Evolutionary conservation across 768 basidiomycete species (phyloP), one percentile per base, ranked within the genome.

Genomic region (Lactifluus hygrophoroides): DNA sequence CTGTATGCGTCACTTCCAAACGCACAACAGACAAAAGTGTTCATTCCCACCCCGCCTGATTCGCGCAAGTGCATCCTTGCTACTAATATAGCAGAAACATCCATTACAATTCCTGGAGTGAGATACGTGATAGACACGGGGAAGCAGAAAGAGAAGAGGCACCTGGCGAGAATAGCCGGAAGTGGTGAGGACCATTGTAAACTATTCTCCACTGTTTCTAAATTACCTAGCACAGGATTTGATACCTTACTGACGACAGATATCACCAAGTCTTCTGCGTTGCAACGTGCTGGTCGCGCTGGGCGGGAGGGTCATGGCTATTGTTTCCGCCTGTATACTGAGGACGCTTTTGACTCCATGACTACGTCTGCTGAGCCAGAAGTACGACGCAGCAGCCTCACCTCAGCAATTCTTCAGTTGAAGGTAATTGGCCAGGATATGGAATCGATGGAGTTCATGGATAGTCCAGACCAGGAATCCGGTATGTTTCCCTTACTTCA

Each of bases 71-170:
- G 94, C 72, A 92, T 99, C 62, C 76, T 99, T 38, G 88, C 96
- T 2, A 99, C 96, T 17, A 99, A 98, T 71, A 94, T 99, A 58
- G 96, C 96, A 11, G 96, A 99, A 72, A 98, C 96, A 0, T 91
- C 89, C 13, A 92, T 99, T 69, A 98, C 96, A 14, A 96, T 99
- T 67, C 93, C 94, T 3, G 94, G 94, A 0, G 85, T 99, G 56
- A 87, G 83, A 66, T 98, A 90, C 70, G 94, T 99, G 7, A 90
- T 99, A 38, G 96, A 99, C 72, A 88, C 92, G 0, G 96, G 96
- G 2, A 88, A 94, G 70, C 90, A 88, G 68, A 99, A 98, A 71
- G 94, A 97, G 74, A 96, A 95, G 72, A 79, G 86, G 59, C 94
- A 86, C 68, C 70, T 95, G 21, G 82, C 85, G 11, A 77, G 79